Percentiles rank a stretch among this genome's conserved stretches.
These are phyloP conservation scores for Carex scoparia DNA, from an alignment of 176 grass and related monocot species.

Conservation along the genomic window DNA sequence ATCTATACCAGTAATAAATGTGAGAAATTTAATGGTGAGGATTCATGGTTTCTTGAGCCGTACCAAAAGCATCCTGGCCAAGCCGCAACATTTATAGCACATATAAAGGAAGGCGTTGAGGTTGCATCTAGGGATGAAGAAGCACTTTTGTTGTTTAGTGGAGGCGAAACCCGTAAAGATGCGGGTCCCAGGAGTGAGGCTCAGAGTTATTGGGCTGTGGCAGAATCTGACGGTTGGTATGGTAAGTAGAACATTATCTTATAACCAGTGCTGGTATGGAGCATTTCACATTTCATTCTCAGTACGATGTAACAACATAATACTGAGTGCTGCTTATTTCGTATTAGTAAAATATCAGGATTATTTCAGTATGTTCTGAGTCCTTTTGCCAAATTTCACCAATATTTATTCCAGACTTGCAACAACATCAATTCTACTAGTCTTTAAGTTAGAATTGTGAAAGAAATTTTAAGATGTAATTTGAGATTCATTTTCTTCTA, in stretches of 20 bases:
- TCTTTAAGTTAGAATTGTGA: not conserved
- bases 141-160: constrained; percentile 81
- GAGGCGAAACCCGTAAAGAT: constrained; percentile 78
- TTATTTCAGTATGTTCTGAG: not conserved
- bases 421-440: not conserved
- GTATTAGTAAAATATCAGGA: not conserved
- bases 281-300: not conserved
- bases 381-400: not conserved
- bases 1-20: constrained; percentile 68
- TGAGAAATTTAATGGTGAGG: constrained; percentile 53
- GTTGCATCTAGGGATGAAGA: constrained; percentile 42
- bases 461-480: constrained; percentile 4
- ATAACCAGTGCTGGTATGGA: not conserved
- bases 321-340: not conserved
- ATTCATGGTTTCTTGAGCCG: constrained; percentile 79
- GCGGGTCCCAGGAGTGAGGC: constrained; percentile 83
- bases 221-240: constrained; percentile 78
- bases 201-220: constrained; percentile 89
- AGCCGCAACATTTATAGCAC: constrained; percentile 71
- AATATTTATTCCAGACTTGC: constrained; percentile 10
- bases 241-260: constrained; percentile 33
- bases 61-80: constrained; percentile 85
- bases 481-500: constrained; percentile 9
- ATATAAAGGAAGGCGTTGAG: constrained; percentile 75
- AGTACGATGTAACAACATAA: not conserved